Conservation (phyloP, 352 stramenopile genomes). For the Globisporangium radiosum region DNA sequence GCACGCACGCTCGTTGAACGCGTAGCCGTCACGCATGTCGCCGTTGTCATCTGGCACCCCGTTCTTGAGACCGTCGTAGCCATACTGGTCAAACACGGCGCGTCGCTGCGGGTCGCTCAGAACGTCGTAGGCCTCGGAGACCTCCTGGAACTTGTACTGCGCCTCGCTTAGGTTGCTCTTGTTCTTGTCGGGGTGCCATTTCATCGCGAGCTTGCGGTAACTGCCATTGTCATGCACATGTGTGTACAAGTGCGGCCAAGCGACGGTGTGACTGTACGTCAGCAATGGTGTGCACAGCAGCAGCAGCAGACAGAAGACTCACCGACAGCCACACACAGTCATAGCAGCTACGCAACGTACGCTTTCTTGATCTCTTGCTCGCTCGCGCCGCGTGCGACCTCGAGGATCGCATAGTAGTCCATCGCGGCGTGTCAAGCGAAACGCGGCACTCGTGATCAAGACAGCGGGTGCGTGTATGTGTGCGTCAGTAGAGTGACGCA, state of each 20-base stretch:
- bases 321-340: neutral
- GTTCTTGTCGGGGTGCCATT: conserved; percentile 96
- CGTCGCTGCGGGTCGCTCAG: conserved; percentile 89
- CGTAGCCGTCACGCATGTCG: conserved; percentile 76
- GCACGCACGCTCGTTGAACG: conserved; percentile 86
- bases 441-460: no score
- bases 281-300: no score
- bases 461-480: neutral
- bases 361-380: conserved; percentile 93
- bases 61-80: conserved; percentile 91
- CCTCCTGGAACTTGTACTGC: conserved; percentile 92
- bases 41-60: conserved; percentile 78
- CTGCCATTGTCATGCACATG: conserved; percentile 13
- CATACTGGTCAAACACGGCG: conserved; percentile 91
- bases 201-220: conserved; percentile 92
- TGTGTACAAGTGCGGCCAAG: neutral
- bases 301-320: neutral
- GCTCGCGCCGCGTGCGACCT: conserved; percentile 67
- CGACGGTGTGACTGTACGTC: no score
- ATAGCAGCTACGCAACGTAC: conserved; percentile 10
- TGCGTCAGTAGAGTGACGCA: no score
- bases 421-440: conserved; percentile 17
- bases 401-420: conserved; percentile 91
- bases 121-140: conserved; percentile 93
- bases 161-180: conserved; percentile 77